A percentile compares a stretch with the other conserved stretches of the same genome.
Evolutionary conservation across 129 eudicot genomes (phyloP).

Genomic region (Lactuca sativa): DNA sequence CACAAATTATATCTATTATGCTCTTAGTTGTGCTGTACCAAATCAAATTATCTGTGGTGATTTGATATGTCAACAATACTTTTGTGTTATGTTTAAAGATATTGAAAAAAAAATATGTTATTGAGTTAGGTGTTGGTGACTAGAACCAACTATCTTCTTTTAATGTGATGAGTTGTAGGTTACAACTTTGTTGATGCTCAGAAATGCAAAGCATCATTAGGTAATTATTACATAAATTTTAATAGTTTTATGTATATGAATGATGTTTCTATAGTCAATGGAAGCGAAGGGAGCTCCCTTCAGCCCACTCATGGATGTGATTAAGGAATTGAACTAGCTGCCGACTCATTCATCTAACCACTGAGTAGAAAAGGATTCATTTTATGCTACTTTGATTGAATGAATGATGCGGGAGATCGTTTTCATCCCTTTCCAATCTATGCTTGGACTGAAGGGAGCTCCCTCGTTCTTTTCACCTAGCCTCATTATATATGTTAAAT

Average conservation of each 20-base stretch:
- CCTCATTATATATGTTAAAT: neutral
- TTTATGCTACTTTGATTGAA: conserved; percentile 81
- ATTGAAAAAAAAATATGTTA: too few species aligned
- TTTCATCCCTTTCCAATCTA: conserved; percentile 69
- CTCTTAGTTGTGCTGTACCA: neutral
- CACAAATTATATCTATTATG: neutral
- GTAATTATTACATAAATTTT: neutral
- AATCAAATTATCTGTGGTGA: neutral
- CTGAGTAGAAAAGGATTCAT: conserved; percentile 46
- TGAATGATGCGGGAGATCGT: conserved; percentile 99
- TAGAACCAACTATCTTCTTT: too few species aligned
- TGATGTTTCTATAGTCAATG: neutral
- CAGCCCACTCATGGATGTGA: conserved; percentile 96
- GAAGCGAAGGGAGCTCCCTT: conserved; percentile 75
- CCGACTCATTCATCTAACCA: conserved; percentile 93
- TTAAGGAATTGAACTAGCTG: conserved; percentile 83
- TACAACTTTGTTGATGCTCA: neutral
- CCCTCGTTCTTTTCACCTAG: conserved; percentile 43
- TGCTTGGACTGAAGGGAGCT: conserved; percentile 99
- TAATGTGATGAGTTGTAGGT: neutral
- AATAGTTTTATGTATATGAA: neutral
- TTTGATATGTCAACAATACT: neutral
- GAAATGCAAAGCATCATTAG: neutral
- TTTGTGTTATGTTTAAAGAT: neutral
- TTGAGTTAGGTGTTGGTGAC: too few species aligned